phyloP scores from a whole-genome alignment of 2,329 filamentous ascomycete species.

The Raffaelea deltoideospora region DNA sequence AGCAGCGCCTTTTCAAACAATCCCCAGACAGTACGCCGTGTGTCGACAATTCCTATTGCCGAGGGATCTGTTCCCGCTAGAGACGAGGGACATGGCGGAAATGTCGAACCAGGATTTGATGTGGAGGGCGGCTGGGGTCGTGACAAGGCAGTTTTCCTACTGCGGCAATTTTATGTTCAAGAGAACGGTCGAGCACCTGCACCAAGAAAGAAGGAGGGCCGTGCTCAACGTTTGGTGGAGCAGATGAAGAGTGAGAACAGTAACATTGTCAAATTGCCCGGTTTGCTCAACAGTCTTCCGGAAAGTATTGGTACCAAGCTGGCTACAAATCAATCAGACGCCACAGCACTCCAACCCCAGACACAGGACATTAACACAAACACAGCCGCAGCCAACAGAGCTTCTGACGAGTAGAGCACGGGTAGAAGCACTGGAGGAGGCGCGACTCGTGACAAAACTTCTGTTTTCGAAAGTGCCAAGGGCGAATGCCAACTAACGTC shows the following conservation, averaged over 20 bases:
- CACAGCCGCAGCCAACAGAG: no score
- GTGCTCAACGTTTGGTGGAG: constrained; percentile 35
- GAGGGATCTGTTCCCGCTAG: constrained; percentile 11
- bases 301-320: no score
- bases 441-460: no score
- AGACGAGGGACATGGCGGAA: constrained; percentile 39
- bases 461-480: no score
- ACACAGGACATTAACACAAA: no score
- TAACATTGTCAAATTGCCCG: constrained; percentile 8
- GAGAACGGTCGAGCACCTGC: constrained; percentile 73
- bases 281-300: no score
- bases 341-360: no score
- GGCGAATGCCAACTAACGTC: no score
- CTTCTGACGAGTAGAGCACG: no score
- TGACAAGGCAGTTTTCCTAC: constrained; percentile 82
- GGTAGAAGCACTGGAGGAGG: no score
- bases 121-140: constrained; percentile 78
- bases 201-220: constrained; percentile 38
- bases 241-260: constrained; percentile 30
- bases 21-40: constrained; percentile 8
- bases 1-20: no score
- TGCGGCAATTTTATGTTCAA: constrained; percentile 92
- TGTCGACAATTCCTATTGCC: constrained; percentile 11
- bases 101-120: constrained; percentile 64
- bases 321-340: no score